These are phyloP conservation scores for Russula vinacea DNA, from an alignment of 768 basidiomycete genomes.

Conservation along the genomic window DNA sequence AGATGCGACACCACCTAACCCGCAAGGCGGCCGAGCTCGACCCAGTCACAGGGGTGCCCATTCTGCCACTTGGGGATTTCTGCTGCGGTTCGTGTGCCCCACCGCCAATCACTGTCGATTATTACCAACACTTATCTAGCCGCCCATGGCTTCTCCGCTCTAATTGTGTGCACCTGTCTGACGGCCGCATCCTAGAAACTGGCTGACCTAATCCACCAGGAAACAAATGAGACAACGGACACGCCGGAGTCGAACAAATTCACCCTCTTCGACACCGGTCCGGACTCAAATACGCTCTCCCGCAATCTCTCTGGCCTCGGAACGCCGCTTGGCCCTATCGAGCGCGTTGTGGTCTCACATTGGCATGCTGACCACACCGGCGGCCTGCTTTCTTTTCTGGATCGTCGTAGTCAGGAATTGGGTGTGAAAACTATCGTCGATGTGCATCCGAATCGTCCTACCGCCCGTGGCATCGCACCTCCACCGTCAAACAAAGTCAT, in stretches of 20 bases:
- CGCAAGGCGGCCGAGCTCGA: constrained; percentile 46
- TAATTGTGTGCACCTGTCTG: constrained; percentile 50
- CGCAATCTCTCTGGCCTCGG: constrained; percentile 66
- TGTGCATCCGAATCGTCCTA: constrained; percentile 72
- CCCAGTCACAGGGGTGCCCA: constrained; percentile 51
- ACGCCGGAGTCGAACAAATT: constrained; percentile 40
- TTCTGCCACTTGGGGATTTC: constrained; percentile 70
- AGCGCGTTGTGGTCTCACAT: constrained; percentile 51
- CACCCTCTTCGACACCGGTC: constrained; percentile 83
- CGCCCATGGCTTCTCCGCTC: constrained; percentile 80
- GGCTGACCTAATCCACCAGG: constrained; percentile 37
- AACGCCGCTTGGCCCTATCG: constrained; percentile 50
- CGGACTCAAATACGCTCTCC: constrained; percentile 70
- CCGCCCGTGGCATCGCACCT: constrained; percentile 70
- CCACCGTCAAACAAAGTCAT: constrained; percentile 56
- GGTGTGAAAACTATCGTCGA: constrained; percentile 52
- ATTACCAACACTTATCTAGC: constrained; percentile 41
- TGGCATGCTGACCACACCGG: constrained; percentile 58
- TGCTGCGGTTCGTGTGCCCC: constrained; percentile 54
- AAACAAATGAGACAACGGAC: constrained; percentile 50
- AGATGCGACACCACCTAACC: constrained; percentile 60
- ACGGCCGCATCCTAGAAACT: neutral
- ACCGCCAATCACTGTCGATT: constrained; percentile 4
- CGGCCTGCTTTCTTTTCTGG: constrained; percentile 64
- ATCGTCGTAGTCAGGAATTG: constrained; percentile 38